phyloP scores from a whole-genome alignment of 2,329 filamentous ascomycete species.

The Fusarium protoensiforme region DNA sequence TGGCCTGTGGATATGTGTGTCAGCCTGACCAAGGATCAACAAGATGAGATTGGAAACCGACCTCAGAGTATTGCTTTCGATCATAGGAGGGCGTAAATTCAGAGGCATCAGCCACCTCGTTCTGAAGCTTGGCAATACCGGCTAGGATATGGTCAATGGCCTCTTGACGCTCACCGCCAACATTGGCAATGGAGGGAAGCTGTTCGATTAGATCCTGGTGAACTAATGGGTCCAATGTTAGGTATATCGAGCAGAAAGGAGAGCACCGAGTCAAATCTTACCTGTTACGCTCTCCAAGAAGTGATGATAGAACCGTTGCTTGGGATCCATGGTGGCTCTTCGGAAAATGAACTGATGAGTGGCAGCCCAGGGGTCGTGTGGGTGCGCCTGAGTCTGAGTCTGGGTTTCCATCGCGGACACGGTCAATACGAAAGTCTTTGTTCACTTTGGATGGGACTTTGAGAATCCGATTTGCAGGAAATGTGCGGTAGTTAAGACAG shows the following conservation, averaged over 20 bases:
- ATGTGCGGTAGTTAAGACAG: not conserved
- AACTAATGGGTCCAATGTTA: slow-evolving; percentile 58
- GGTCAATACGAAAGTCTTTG: slow-evolving; percentile 26
- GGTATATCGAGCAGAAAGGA: not conserved
- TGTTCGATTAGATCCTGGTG: slow-evolving; percentile 81
- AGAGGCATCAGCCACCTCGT: slow-evolving; percentile 85
- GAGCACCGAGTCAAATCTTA: slow-evolving; percentile 51
- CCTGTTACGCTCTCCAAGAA: slow-evolving; percentile 81
- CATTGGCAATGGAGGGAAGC: slow-evolving; percentile 69
- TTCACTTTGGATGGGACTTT: not conserved
- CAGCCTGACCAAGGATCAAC: not conserved
- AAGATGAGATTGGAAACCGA: slow-evolving; percentile 47
- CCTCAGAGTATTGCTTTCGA: slow-evolving; percentile 85
- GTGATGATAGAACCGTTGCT: slow-evolving; percentile 85
- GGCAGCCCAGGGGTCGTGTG: slow-evolving; percentile 37
- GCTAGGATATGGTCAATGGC: slow-evolving; percentile 84
- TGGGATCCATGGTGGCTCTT: slow-evolving; percentile 55
- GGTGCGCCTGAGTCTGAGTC: slow-evolving; percentile 24
- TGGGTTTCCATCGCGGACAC: slow-evolving; percentile 40
- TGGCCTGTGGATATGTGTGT: slow-evolving; percentile 62
- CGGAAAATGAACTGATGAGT: slow-evolving; percentile 39
- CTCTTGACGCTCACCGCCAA: slow-evolving; percentile 80
- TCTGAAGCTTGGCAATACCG: slow-evolving; percentile 82
- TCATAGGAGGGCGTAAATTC: slow-evolving; percentile 90
- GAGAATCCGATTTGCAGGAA: not conserved